Evolutionary conservation across 192 early-diverging fungal species (phyloP).

Genomic region (Backusella tarrabulga): DNA sequence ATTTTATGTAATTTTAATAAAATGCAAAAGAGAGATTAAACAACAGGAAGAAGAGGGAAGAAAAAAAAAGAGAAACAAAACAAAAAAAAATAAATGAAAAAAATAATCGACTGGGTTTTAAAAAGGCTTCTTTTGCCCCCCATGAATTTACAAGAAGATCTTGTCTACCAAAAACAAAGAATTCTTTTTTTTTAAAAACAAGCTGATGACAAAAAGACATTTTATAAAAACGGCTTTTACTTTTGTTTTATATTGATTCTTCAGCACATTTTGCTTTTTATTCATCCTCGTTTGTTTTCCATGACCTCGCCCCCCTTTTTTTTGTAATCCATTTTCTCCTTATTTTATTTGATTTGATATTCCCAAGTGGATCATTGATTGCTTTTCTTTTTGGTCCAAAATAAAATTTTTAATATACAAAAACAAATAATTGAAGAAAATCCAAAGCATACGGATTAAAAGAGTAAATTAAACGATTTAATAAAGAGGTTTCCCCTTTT

Average conservation of each 20-base stretch:
- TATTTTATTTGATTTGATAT: not conserved
- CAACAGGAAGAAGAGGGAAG: not conserved
- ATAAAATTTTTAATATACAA: not conserved
- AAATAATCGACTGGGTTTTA: not conserved
- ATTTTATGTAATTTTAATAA: not conserved
- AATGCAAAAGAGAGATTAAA: not conserved
- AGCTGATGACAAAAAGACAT: not conserved
- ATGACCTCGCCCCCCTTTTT: not conserved
- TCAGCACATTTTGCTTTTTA: not conserved
- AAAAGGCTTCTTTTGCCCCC: not conserved
- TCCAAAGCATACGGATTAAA: no score
- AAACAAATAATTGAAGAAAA: not conserved
- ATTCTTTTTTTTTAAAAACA: not conserved
- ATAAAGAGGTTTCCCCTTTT: no score
- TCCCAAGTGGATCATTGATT: not conserved
- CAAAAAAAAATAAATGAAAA: constrained; percentile 3
- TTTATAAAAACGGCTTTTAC: not conserved
- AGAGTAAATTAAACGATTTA: no score
- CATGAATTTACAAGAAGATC: not conserved
- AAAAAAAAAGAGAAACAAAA: not conserved
- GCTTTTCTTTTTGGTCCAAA: not conserved
- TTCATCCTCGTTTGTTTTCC: not conserved
- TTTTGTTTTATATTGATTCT: not conserved
- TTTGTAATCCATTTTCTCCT: not conserved
- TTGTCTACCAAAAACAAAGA: not conserved